Conservation (phyloP, 805 yeast species). For the Suhomyces prunicola region DNA sequence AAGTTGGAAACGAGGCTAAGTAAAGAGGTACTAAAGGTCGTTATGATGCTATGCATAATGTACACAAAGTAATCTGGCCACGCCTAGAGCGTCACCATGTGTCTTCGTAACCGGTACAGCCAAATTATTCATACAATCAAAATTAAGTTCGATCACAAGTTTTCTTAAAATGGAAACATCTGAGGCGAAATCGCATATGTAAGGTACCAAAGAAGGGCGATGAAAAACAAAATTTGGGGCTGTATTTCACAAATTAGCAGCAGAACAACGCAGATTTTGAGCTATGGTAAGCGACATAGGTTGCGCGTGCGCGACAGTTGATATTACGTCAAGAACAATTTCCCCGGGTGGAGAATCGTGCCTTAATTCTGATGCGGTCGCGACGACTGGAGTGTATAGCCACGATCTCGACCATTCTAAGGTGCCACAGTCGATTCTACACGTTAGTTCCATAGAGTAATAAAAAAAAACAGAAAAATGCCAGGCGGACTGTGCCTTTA, state of each 20-base stretch:
- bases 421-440: background rate
- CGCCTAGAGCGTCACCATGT: background rate
- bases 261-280: background rate
- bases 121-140: background rate
- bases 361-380: background rate
- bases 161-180: background rate
- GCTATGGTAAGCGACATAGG: background rate
- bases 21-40: background rate
- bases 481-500: background rate
- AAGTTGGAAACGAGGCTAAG: background rate
- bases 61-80: background rate
- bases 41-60: background rate
- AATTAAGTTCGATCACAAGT: constrained; percentile 1
- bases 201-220: background rate
- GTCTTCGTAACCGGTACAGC: constrained; percentile 4
- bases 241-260: background rate
- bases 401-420: background rate
- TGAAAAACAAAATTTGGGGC: background rate
- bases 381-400: background rate
- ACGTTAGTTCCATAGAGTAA: background rate
- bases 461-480: background rate
- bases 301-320: background rate
- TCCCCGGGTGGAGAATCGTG: background rate
- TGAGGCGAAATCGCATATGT: background rate
- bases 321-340: background rate